Evolutionary conservation across 805 yeast species (phyloP).

Genomic region (Wickerhamomyces pijperi): DNA sequence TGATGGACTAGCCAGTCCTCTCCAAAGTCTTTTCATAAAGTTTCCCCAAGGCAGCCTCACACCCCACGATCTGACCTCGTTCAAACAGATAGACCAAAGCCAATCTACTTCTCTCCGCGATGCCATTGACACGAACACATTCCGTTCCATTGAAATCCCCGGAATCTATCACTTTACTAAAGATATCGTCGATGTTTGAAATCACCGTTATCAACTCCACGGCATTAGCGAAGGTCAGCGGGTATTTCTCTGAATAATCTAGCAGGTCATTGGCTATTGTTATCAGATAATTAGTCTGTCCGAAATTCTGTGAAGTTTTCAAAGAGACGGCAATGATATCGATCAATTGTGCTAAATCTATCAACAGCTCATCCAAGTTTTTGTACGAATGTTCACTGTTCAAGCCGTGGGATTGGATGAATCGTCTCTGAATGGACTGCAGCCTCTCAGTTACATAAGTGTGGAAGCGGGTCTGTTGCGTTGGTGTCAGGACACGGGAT

Average conservation of each 20-base stretch:
- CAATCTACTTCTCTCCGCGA: too few species aligned
- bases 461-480: constrained; percentile 48
- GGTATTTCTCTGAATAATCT: constrained; percentile 42
- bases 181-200: constrained; percentile 29
- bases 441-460: constrained; percentile 44
- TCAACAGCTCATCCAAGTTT: constrained; percentile 24
- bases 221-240: constrained; percentile 11
- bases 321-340: constrained; percentile 53
- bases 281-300: constrained; percentile 53
- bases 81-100: too few species aligned
- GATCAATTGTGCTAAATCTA: constrained; percentile 36
- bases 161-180: constrained; percentile 23
- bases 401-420: constrained; percentile 31
- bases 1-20: too few species aligned
- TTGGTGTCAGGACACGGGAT: constrained; percentile 1
- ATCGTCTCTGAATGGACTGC: constrained; percentile 42
- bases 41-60: too few species aligned
- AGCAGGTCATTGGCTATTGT: constrained; percentile 55
- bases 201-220: constrained; percentile 24
- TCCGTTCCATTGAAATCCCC: constrained; percentile 26
- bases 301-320: constrained; percentile 27
- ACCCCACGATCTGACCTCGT: too few species aligned
- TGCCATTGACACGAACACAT: too few species aligned
- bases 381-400: constrained; percentile 20
- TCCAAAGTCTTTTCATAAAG: too few species aligned